phyloP scores from a whole-genome alignment of 2,329 filamentous ascomycete genomes.

The Knufia fluminis region DNA sequence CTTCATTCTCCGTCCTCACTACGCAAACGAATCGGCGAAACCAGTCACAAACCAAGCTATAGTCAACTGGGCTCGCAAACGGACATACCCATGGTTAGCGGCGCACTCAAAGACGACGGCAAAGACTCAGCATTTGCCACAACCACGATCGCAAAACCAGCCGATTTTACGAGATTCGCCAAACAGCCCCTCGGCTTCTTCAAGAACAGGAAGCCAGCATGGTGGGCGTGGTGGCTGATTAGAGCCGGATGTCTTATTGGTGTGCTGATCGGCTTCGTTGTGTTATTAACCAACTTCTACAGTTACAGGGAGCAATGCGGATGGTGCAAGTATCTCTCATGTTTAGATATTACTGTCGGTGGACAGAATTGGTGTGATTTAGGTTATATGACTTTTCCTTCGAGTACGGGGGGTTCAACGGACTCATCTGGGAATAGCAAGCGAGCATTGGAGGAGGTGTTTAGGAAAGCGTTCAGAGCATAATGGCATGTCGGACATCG shows the following conservation, averaged over 20 bases:
- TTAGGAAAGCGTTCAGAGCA: background rate
- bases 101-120: slow-evolving; percentile 26
- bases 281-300: slow-evolving; percentile 89
- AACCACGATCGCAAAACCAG: slow-evolving; percentile 42
- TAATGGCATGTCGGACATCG: background rate
- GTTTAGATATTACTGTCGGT: slow-evolving; percentile 45
- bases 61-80: slow-evolving; percentile 8
- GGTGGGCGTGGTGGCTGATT: slow-evolving; percentile 97
- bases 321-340: slow-evolving; percentile 95
- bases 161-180: slow-evolving; percentile 37
- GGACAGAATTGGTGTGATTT: slow-evolving; percentile 36
- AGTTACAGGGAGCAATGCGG: slow-evolving; percentile 62
- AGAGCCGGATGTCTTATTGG: slow-evolving; percentile 67
- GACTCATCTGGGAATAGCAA: slow-evolving; percentile 1
- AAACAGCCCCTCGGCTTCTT: slow-evolving; percentile 62
- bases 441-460: slow-evolving; percentile 6
- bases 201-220: slow-evolving; percentile 80
- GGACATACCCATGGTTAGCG: slow-evolving; percentile 2
- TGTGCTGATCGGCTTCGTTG: slow-evolving; percentile 76
- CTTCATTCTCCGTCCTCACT: slow-evolving; percentile 79
- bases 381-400: slow-evolving; percentile 24
- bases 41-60: slow-evolving; percentile 25
- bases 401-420: slow-evolving; percentile 17
- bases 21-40: slow-evolving; percentile 58
- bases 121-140: slow-evolving; percentile 45